Base-by-base conservation (phyloP, 148 eudicot genomes). In the Heliamphora exappendiculata region DNA sequence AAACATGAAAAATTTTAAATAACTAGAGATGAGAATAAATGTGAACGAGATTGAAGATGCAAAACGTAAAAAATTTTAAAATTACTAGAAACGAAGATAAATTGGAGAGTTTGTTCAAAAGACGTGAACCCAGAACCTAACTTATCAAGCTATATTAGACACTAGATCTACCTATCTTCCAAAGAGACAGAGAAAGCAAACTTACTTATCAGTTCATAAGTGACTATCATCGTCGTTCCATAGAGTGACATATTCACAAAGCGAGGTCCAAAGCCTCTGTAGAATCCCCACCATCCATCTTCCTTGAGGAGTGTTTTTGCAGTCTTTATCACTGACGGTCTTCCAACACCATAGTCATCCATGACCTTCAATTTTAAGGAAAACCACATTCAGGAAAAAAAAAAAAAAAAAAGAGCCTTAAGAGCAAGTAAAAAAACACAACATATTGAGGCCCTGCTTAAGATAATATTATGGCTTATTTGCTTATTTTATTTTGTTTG, bases 231-330 rank as follows among this genome's bases (percentile, higher is more conserved):
- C 42, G 97, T 78, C 42, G 93, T 89, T 67, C 97, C 97, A 68
- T 89, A 89, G 62, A 89, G 85, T 11, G 97, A 91, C 93, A 91
- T 91, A 77, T 89, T 91, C 9, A 91, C 62, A 78, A 89, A 91
- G 22, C 89, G 83, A 0, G 97, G 97, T 76, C 97, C 91, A 79
- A 91, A 91, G 1, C 97, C 97, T 80, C 90, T 82, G 66, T 91
- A 91, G 78, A 91, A 88, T 36, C 97, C 97, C 78, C 78, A n/a
- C 91, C 88, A 91, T 64, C 97, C 93, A 74, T 89, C 92, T 85
- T 91, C 92, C 75, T 75, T 67, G 47, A 89, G 28, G 33, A 89
- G 89, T 47, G 83, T 33, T 81, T 82, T 91, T 2, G 84, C 62
- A 28, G 93, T 89, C 79, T 88, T 89, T 39, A 83, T 47, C 41